Evolutionary conservation across 2,329 filamentous ascomycete species (phyloP), one percentile per base, ranked within the genome.

Genomic region (Alternaria panax): DNA sequence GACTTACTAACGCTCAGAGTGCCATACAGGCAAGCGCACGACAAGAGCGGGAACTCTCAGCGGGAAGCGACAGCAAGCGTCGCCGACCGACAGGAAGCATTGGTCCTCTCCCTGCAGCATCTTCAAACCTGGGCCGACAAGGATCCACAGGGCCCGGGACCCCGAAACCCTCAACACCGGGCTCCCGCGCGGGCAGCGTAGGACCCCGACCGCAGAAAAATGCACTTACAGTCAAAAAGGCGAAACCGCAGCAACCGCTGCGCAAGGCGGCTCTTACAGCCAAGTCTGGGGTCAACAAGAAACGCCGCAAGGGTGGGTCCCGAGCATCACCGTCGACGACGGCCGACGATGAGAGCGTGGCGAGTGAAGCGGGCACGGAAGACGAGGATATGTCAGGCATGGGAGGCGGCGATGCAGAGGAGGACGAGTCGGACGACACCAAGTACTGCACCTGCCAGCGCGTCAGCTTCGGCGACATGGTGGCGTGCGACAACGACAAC

Each of bases 391-490:
- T 67, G 87, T 87, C 69, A 75, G 79, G 60, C 61, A 77, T 67
- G 79, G 87, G 70, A 7, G 70, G 66, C 4, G 72, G 65, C 1
- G 74, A 72, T 22, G 60, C 51, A 12, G 75, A 77, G 8, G 90
- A 92, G 50, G 90, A 92, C 56, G 90, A 89, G 41, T 89, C 90
- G 63, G 90, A 93, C 78, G 89, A 90, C 73, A 91, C 81, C 58
- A 82, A 92, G 76, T 95, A 95, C 79, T 95, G 92, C 79, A 84
- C 90, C 28, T 95, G 92, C 77, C 90, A 93, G 75, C 90, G 90
- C 69, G 90, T 93, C 66, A 92, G 90, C 77, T 93, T 91, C 73
- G 92, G 92, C 62, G 90, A 94, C 73, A 95, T 95, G 92, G 91
- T 95, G 64, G 92, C 91, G 28, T 95, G 92, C 80, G 92, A 95